Conservation (phyloP, 352 stramenopile genomes). For the Pythium apleroticum region DNA sequence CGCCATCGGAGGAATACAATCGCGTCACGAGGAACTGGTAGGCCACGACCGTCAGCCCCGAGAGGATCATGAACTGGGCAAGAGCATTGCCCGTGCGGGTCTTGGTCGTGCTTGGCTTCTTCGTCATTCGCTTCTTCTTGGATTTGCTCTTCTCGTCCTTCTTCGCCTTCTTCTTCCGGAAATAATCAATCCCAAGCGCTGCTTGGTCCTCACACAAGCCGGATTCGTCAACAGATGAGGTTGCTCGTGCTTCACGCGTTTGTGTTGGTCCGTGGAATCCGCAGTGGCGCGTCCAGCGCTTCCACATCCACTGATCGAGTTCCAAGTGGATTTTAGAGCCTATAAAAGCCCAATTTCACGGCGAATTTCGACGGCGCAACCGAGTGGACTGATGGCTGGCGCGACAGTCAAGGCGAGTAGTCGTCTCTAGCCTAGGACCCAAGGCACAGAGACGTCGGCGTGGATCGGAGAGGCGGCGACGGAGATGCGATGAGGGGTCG, state of each 20-base stretch:
- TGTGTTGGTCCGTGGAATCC: conserved; percentile 8
- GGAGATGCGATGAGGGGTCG: background rate
- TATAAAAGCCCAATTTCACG: background rate
- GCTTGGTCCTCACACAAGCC: background rate
- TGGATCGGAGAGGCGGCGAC: too few species aligned
- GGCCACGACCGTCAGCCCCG: conserved; percentile 48
- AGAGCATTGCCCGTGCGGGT: conserved; percentile 47
- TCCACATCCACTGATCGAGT: conserved; percentile 13
- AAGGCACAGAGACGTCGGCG: background rate
- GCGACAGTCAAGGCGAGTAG: background rate
- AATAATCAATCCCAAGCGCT: background rate
- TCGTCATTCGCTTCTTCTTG: conserved; percentile 6
- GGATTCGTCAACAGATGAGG: background rate
- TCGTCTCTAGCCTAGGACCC: background rate
- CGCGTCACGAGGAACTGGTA: conserved; percentile 44
- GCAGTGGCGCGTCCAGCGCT: conserved; percentile 24
- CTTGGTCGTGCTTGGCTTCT: conserved; percentile 27
- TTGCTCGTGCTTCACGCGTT: background rate
- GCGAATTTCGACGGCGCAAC: background rate
- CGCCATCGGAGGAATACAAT: conserved; percentile 7
- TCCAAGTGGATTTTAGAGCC: background rate
- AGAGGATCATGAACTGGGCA: conserved; percentile 61
- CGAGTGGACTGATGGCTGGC: too few species aligned
- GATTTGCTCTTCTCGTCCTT: background rate
- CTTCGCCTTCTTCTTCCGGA: background rate